Evolutionary conservation across 352 stramenopile species (phyloP).

Genomic region (Globisporangium rhizosaccharum): DNA sequence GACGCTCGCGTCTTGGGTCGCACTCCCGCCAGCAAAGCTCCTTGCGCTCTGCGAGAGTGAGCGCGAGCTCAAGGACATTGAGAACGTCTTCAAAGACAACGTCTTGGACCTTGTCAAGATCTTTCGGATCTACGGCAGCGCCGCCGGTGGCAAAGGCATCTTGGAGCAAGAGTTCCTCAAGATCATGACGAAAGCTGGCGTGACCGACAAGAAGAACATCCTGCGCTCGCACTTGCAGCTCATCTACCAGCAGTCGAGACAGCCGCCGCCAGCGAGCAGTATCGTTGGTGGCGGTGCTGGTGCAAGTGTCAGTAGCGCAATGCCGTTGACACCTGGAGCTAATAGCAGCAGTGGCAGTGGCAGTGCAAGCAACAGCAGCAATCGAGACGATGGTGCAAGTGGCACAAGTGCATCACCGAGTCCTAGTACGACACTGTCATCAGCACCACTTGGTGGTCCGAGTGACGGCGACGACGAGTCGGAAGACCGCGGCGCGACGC

Average conservation of each 20-base stretch:
- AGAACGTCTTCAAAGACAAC: constrained; percentile 69
- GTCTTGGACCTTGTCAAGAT: constrained; percentile 78
- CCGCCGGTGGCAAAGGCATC: constrained; percentile 57
- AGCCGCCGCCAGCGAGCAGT: constrained; percentile 6
- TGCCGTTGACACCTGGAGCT: too few species aligned
- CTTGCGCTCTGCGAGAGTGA: constrained; percentile 50
- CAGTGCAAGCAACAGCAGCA: constrained; percentile 2
- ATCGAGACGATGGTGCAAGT: not conserved
- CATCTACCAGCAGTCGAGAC: constrained; percentile 68
- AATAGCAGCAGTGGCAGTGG: constrained; percentile 10
- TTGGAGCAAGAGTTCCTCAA: constrained; percentile 81
- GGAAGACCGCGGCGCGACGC: constrained; percentile 58
- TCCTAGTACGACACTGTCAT: not conserved
- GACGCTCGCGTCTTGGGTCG: constrained; percentile 53
- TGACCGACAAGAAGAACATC: constrained; percentile 83
- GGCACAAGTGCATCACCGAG: not conserved
- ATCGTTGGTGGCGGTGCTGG: not conserved
- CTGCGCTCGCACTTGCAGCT: constrained; percentile 59
- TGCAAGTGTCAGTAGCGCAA: not conserved
- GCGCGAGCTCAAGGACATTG: constrained; percentile 55
- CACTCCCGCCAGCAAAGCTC: constrained; percentile 40
- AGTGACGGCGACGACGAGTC: constrained; percentile 33
- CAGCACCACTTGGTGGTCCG: not conserved
- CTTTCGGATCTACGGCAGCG: constrained; percentile 67
- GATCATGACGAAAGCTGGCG: constrained; percentile 67